Conservation (phyloP, 2,329 filamentous ascomycete genomes). For the Xylaria sp. region DNA sequence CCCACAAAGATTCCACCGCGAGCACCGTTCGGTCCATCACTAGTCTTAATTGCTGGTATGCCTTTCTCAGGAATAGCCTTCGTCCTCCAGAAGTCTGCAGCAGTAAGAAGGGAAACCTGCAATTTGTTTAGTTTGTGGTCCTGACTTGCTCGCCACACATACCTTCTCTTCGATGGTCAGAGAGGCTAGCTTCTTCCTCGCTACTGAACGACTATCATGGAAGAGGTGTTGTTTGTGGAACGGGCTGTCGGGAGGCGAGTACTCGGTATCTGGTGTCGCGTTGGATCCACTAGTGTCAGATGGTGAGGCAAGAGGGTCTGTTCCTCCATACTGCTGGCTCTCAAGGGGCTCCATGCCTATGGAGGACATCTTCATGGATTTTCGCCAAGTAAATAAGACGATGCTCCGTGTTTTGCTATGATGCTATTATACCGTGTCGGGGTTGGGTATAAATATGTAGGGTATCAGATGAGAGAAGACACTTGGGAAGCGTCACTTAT, state of each 20-base stretch:
- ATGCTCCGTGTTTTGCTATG: constrained; percentile 13
- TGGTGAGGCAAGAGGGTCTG: constrained; percentile 52
- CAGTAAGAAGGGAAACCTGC: constrained; percentile 68
- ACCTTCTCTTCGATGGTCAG: constrained; percentile 70
- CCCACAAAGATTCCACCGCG: constrained; percentile 75
- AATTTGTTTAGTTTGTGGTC: constrained; percentile 24
- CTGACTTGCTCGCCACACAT: constrained; percentile 17
- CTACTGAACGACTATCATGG: constrained; percentile 54
- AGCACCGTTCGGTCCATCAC: constrained; percentile 76
- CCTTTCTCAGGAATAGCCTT: constrained; percentile 69
- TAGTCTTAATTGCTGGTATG: constrained; percentile 72
- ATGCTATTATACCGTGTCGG: neutral
- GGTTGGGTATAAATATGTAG: neutral
- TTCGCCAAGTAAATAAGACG: constrained; percentile 2
- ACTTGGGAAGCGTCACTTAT: constrained; percentile 13
- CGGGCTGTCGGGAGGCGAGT: constrained; percentile 59
- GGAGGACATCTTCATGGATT: constrained; percentile 33
- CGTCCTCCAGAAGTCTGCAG: constrained; percentile 77
- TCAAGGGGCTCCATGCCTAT: constrained; percentile 46
- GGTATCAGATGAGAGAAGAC: neutral
- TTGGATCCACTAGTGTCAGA: constrained; percentile 52
- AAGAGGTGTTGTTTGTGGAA: constrained; percentile 50
- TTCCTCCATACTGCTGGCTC: constrained; percentile 44
- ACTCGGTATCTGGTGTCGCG: constrained; percentile 62
- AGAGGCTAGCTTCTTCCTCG: constrained; percentile 61